Evolutionary conservation across 225 moss, liverwort and hornwort genomes (phyloP).

Genomic region (Lunularia cruciata): DNA sequence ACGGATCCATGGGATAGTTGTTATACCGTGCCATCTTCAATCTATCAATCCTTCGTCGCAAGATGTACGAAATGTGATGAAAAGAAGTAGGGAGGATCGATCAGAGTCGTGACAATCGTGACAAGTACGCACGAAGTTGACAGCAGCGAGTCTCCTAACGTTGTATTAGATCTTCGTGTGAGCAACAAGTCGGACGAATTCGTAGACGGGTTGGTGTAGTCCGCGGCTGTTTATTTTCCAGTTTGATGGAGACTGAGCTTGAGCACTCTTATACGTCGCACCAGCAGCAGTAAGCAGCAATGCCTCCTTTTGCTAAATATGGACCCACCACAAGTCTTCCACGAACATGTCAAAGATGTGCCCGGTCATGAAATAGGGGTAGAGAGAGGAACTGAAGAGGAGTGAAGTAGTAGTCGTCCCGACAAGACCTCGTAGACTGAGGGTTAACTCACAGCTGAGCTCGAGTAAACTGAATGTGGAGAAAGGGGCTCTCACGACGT

Average conservation of each 20-base stretch:
- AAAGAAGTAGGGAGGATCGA: neutral
- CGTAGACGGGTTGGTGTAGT: neutral
- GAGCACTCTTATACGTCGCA: constrained; percentile 7
- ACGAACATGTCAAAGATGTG: neutral
- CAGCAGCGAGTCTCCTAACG: too few species aligned
- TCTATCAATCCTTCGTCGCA: neutral
- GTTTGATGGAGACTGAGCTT: neutral
- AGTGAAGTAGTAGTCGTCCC: too few species aligned
- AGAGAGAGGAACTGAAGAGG: too few species aligned
- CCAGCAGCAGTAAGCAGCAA: neutral
- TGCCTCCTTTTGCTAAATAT: neutral
- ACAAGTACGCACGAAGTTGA: too few species aligned
- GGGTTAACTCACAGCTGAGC: too few species aligned
- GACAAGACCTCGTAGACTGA: too few species aligned
- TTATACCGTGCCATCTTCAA: constrained; percentile 10
- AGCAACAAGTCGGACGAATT: neutral
- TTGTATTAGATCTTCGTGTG: too few species aligned
- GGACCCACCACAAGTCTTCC: constrained; percentile 1
- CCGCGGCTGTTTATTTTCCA: too few species aligned
- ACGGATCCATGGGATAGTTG: constrained; percentile 23
- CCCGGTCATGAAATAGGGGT: neutral
- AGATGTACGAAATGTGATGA: neutral
- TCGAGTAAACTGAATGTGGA: too few species aligned
- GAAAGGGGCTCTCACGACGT: too few species aligned
- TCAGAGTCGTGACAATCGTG: neutral